A percentile compares a stretch with the other conserved stretches of the same genome.
These are phyloP conservation scores for Moelleriella libera DNA, from an alignment of 2,329 filamentous ascomycete genomes.

Conservation along the genomic window DNA sequence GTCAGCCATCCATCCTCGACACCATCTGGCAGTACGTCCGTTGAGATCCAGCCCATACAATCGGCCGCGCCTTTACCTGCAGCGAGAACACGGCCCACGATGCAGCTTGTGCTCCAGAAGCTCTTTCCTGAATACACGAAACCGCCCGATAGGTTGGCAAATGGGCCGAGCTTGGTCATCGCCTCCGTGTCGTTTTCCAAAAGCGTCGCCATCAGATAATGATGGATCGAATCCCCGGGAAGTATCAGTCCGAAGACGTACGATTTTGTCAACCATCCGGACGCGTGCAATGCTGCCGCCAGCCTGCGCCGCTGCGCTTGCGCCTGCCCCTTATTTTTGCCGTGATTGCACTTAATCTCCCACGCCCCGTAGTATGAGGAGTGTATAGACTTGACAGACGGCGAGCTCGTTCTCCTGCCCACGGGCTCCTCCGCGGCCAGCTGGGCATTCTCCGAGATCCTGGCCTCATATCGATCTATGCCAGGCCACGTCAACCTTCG, in stretches of 20 bases:
- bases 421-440: slow-evolving; percentile 20
- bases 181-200: slow-evolving; percentile 50
- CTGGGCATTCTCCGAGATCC: slow-evolving; percentile 32
- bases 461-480: slow-evolving; percentile 34
- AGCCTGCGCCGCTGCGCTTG: slow-evolving; percentile 36
- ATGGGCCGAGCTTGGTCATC: slow-evolving; percentile 40
- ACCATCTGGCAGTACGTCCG: slow-evolving; percentile 38
- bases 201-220: slow-evolving; percentile 52
- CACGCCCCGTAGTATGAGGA: slow-evolving; percentile 33
- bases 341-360: slow-evolving; percentile 19
- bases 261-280: slow-evolving; percentile 54
- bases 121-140: slow-evolving; percentile 50
- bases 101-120: slow-evolving; percentile 55
- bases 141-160: slow-evolving; percentile 48
- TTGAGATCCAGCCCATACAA: slow-evolving; percentile 57
- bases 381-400: slow-evolving; percentile 19
- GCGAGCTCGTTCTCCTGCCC: slow-evolving; percentile 20
- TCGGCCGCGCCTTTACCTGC: slow-evolving; percentile 47
- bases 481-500: slow-evolving; percentile 48
- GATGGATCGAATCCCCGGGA: slow-evolving; percentile 47
- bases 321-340: slow-evolving; percentile 13
- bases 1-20: slow-evolving; percentile 43
- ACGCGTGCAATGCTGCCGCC: slow-evolving; percentile 40
- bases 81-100: slow-evolving; percentile 50
- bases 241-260: slow-evolving; percentile 52